Base-by-base conservation (phyloP, 805 yeast genomes). In the Aciculoconidium aculeatum region DNA sequence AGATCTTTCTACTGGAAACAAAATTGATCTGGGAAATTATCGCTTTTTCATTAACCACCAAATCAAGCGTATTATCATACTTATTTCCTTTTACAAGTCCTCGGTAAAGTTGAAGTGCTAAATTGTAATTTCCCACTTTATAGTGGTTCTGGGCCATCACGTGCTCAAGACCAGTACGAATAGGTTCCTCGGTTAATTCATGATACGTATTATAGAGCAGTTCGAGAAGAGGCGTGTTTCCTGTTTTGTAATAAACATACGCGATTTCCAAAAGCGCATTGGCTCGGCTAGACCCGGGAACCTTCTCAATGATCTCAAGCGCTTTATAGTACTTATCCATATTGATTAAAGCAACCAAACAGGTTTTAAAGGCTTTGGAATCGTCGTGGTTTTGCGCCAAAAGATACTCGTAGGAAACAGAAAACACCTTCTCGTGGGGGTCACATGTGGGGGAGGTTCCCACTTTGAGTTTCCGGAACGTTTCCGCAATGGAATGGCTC, bases 41-140 rank as follows among this genome's bases (percentile, higher is more conserved):
- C 3, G 88, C 86, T 35, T 79, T 65, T 51, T 80, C 82, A 47
- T 81, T 81, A 24, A 77, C 78, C 16, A 61, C 45, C 32, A 78
- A 47, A 49, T 80, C 88, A 20, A 62, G 44, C 13, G 42, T 44
- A 40, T 69, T 79, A 31, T 67, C 72, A 23, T 55, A 58, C 15
- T 55, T 47, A 27, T 55, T 44, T 16, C 61, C 53, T 3, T 50
- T 28, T 21, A 64, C 46, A 34, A 72, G 53, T 4, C 55, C 56
- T 20, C 51, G 51, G 45, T 80, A 81, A 4, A 75, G 29, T 6
- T 48, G 44, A 35, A 66, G 53, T 0, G 85, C 72, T 17, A 61
- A 53, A 1, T 36, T 27, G 27, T 53, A 45, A 21, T 62, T 50
- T 9, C 78, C 80, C 15, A 47, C 46, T 39, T 67, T 65, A 53